phyloP scores from a whole-genome alignment of 805 yeast species.

The Blastobotrys peoriensis region DNA sequence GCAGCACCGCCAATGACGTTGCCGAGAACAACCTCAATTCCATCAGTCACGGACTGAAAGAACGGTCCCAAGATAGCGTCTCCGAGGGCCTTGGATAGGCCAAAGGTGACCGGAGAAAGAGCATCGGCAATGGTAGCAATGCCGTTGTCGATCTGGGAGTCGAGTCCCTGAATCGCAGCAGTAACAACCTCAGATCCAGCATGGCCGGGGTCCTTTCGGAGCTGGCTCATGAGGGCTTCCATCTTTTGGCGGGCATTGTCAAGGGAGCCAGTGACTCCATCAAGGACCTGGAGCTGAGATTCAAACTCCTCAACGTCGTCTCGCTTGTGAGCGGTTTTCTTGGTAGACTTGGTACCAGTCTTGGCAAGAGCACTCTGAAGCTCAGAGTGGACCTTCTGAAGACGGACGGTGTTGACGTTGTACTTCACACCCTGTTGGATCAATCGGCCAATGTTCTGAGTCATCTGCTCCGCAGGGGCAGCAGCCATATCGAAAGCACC shows the following conservation, averaged over 20 bases:
- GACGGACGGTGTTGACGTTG: conserved; percentile 9
- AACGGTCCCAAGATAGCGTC: conserved; percentile 23
- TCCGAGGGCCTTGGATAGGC: conserved; percentile 22
- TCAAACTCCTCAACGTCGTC: background rate
- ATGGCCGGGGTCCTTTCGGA: conserved; percentile 5
- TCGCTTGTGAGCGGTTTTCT: too few species aligned
- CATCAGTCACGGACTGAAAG: conserved; percentile 27
- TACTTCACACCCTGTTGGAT: conserved; percentile 6
- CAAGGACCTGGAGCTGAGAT: background rate
- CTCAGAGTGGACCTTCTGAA: conserved; percentile 2
- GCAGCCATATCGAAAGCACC: conserved; percentile 18
- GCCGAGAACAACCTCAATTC: conserved; percentile 26
- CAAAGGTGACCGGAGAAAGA: conserved; percentile 21
- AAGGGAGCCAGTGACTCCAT: conserved; percentile 1
- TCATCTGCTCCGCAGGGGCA: conserved; percentile 5
- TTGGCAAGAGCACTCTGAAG: background rate
- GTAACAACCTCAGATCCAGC: conserved; percentile 10
- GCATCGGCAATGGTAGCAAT: conserved; percentile 21
- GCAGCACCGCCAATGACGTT: conserved; percentile 19
- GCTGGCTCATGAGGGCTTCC: conserved; percentile 1
- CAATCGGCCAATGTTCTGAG: conserved; percentile 4
- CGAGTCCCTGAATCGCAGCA: conserved; percentile 26
- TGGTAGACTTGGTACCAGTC: too few species aligned
- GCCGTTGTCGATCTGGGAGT: conserved; percentile 27
- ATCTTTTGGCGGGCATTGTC: conserved; percentile 3